Conservation (phyloP, 371 early-diverging fungal genomes). For the Mycotypha africana region DNA sequence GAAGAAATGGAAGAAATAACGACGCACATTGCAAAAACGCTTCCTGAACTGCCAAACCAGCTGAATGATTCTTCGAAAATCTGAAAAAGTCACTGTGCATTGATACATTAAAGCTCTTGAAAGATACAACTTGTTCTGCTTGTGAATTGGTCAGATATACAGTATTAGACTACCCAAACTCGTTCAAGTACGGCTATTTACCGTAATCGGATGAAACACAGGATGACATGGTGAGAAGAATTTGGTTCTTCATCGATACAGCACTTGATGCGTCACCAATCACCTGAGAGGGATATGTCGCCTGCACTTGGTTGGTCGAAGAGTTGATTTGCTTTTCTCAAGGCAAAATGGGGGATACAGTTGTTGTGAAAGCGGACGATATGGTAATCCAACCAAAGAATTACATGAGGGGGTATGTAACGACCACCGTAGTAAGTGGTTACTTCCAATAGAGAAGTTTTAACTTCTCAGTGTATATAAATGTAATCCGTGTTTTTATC, state of each 20-base stretch:
- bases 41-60: slow-evolving; percentile 1
- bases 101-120: slow-evolving; percentile 1
- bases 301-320: too few relatives aligned
- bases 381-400: too few relatives aligned
- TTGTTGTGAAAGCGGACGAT: too few relatives aligned
- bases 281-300: slow-evolving; percentile 14
- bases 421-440: too few relatives aligned
- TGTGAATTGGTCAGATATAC: slow-evolving; percentile 15
- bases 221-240: slow-evolving; percentile 15
- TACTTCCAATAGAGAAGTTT: too few relatives aligned
- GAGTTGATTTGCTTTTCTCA: too few relatives aligned
- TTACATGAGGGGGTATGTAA: too few relatives aligned
- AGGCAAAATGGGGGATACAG: too few relatives aligned
- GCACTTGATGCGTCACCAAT: slow-evolving; percentile 14
- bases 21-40: slow-evolving; percentile 1
- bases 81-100: slow-evolving; percentile 5
- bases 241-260: slow-evolving; percentile 13
- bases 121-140: slow-evolving; percentile 10
- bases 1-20: slow-evolving; percentile 13
- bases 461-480: too few relatives aligned
- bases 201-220: slow-evolving; percentile 11
- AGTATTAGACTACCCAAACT: slow-evolving; percentile 3
- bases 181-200: slow-evolving; percentile 18
- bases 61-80: slow-evolving; percentile 5
- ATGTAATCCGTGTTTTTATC: too few relatives aligned